These are phyloP conservation scores for Phytophthora constricta DNA, from an alignment of 352 stramenopile genomes.

Conservation along the genomic window DNA sequence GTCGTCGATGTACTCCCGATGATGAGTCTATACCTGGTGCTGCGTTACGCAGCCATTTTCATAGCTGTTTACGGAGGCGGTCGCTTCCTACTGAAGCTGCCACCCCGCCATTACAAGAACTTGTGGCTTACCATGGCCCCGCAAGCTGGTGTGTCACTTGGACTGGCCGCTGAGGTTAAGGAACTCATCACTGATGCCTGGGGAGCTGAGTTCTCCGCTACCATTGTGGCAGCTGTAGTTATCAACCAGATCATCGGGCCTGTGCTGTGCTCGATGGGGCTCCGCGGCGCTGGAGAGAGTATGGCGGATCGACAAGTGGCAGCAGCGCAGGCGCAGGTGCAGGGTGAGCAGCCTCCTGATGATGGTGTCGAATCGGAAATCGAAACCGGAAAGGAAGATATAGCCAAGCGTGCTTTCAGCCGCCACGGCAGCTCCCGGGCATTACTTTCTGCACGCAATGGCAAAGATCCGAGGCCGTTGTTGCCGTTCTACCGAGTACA, in stretches of 20 bases:
- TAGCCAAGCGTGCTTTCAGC: slow-evolving; percentile 14
- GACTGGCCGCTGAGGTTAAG: slow-evolving; percentile 65
- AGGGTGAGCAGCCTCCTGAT: slow-evolving; percentile 13
- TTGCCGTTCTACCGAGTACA: slow-evolving; percentile 53
- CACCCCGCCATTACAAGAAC: slow-evolving; percentile 64
- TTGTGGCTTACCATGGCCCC: slow-evolving; percentile 77
- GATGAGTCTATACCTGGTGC: slow-evolving; percentile 66
- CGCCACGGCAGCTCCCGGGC: slow-evolving; percentile 21
- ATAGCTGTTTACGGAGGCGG: slow-evolving; percentile 56
- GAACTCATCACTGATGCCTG: slow-evolving; percentile 60
- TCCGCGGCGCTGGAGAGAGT: slow-evolving; percentile 53
- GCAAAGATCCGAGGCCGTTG: slow-evolving; percentile 48
- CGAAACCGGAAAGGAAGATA: slow-evolving; percentile 19
- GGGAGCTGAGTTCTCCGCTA: slow-evolving; percentile 62
- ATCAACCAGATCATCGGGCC: slow-evolving; percentile 73
- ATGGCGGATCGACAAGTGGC: slow-evolving; percentile 39
- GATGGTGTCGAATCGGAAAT: slow-evolving; percentile 7
- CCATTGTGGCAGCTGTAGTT: slow-evolving; percentile 69
- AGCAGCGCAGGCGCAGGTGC: slow-evolving; percentile 14
- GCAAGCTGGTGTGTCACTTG: slow-evolving; percentile 68
- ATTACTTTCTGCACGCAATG: slow-evolving; percentile 24
- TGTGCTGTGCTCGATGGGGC: slow-evolving; percentile 60
- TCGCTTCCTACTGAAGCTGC: slow-evolving; percentile 63
- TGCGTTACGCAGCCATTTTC: slow-evolving; percentile 70
- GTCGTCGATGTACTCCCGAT: slow-evolving; percentile 61